Percentiles rank a stretch among this genome's conserved stretches.
Conservation (phyloP, 345 rosid genomes). For the Arabidopsis suecica region DNA sequence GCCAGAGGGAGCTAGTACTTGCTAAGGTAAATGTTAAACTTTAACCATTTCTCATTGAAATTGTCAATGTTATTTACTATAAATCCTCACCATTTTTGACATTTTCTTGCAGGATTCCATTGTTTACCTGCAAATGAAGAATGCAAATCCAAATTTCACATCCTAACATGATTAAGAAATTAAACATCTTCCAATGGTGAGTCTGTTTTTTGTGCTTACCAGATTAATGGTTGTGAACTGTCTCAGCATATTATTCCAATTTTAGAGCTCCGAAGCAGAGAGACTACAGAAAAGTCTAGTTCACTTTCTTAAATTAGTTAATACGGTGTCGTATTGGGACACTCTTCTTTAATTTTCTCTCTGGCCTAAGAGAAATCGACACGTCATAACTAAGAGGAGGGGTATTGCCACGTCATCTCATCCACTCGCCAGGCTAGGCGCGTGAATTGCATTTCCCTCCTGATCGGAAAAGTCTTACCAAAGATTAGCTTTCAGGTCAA, state of each 20-base stretch:
- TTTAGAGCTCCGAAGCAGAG: not conserved
- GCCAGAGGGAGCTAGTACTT: not conserved
- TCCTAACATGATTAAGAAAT: slow-evolving; percentile 33
- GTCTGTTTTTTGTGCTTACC: slow-evolving; percentile 5
- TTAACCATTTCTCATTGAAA: not conserved
- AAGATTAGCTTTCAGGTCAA: slow-evolving; percentile 10
- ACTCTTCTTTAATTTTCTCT: not conserved
- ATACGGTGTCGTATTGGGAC: not conserved
- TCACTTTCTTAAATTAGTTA: not conserved
- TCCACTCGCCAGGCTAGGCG: not conserved
- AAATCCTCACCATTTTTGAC: not conserved
- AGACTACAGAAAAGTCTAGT: not conserved
- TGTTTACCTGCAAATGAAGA: slow-evolving; percentile 55
- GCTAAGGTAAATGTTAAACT: not conserved
- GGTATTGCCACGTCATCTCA: not conserved
- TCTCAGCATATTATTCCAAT: not conserved
- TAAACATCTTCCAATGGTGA: not conserved
- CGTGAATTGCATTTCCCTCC: not conserved
- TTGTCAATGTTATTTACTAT: not conserved
- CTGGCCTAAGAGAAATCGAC: not conserved
- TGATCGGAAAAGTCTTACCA: slow-evolving; percentile 19
- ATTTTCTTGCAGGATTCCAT: slow-evolving; percentile 54
- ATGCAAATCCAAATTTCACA: slow-evolving; percentile 56
- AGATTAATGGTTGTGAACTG: not conserved
- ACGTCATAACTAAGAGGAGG: not conserved